Conservation (phyloP, 2,329 filamentous ascomycete genomes). For the Plenodomus tracheiphilus region DNA sequence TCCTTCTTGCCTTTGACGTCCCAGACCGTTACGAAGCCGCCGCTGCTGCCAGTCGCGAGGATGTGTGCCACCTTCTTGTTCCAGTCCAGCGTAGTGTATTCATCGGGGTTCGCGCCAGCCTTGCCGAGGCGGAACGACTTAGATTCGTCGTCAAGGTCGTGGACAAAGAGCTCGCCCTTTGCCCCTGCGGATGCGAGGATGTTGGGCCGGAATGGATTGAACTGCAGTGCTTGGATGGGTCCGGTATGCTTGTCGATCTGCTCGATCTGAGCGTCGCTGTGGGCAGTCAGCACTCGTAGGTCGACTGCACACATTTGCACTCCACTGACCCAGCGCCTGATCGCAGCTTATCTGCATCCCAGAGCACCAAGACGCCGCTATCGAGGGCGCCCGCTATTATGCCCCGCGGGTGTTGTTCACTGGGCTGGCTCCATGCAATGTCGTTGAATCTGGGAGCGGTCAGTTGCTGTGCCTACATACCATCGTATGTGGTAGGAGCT, state of each 20-base stretch:
- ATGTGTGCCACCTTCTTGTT: constrained; percentile 98
- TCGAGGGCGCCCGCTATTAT: constrained; percentile 95
- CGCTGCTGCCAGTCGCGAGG: constrained; percentile 87
- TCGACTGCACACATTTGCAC: constrained; percentile 51
- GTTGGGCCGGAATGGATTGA: constrained; percentile 90
- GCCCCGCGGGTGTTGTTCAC: constrained; percentile 76
- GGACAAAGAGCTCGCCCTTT: constrained; percentile 95
- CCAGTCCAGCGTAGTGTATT: constrained; percentile 96
- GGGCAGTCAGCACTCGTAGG: constrained; percentile 30
- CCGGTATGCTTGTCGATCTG: constrained; percentile 88
- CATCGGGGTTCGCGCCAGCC: constrained; percentile 84
- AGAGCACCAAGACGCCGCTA: constrained; percentile 89
- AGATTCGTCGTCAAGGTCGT: constrained; percentile 86
- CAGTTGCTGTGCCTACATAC: constrained; percentile 10
- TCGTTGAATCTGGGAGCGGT: constrained; percentile 78
- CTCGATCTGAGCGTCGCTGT: constrained; percentile 76
- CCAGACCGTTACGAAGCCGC: constrained; percentile 97
- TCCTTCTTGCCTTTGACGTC: constrained; percentile 98
- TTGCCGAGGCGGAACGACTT: constrained; percentile 90
- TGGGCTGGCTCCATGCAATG: constrained; percentile 87
- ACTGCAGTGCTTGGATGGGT: constrained; percentile 91
- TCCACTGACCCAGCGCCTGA: constrained; percentile 53
- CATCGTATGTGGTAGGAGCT: neutral
- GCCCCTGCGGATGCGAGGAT: constrained; percentile 89
- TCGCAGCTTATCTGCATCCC: constrained; percentile 78